Base-by-base conservation (phyloP, 2,329 filamentous ascomycete genomes). In the Trichoderma breve region DNA sequence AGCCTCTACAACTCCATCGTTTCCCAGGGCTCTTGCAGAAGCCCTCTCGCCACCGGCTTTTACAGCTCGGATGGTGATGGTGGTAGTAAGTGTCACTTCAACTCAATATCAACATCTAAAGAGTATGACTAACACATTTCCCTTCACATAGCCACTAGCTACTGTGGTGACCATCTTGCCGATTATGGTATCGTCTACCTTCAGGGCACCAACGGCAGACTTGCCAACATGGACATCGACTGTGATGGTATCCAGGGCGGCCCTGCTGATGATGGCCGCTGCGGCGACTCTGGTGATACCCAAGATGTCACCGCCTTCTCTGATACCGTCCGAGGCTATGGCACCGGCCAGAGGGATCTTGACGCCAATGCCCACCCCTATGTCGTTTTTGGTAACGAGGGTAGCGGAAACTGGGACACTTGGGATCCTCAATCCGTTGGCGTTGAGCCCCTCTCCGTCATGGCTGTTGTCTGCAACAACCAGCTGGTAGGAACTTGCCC, bases 191-290 rank as follows among this genome's bases (percentile, higher is more conserved):
- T 85, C 57, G 79, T 89, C 72, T 89, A 85, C 78, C 77, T 89
- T 15, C 83, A 85, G 71, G 83, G 83, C 58, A 79, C 77, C 3
- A 75, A 78, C 5, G 80, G 80, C 26, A 75, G 82, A 47, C 80
- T 88, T 51, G 83, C 81, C 66, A 85, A 89, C 78, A 88, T 89
- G 85, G 87, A 89, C 74, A 82, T 89, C 69, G 87, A 88, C 79
- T 90, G 88, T 75, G 87, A 90, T 74, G 88, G 88, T 26, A 76
- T 81, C 8, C 82, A 86, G 70, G 77, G 79, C 26, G 80, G 81
- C 8, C 74, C 79, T 32, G 81, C 80, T 43, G 80, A 83, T 70
- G 83, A 82, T 34, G 84, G 84, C 2, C 82, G 82, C 53, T 89
- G 87, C 74, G 80, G 77, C 39, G 81, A 79, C 21, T 85, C 84